Evolutionary conservation across 768 basidiomycete species (phyloP).

Genomic region (Tulasnella sp.): DNA sequence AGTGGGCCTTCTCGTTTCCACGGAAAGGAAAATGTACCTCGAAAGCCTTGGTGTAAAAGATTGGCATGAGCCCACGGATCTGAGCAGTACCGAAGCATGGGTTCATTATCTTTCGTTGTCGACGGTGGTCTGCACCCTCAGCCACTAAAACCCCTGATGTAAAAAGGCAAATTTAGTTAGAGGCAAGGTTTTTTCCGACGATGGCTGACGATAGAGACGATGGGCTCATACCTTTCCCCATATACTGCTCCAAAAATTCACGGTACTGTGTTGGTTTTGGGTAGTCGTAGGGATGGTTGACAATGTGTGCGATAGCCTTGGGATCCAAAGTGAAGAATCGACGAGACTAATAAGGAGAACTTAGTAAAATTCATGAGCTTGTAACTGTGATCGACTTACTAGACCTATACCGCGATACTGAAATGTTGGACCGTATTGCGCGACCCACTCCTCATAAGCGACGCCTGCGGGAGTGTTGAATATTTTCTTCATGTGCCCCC

Average conservation of each 20-base stretch:
- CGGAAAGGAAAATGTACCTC: constrained; percentile 21
- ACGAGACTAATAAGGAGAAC: background rate
- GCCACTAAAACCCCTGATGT: background rate
- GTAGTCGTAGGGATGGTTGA: constrained; percentile 10
- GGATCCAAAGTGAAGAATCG: background rate
- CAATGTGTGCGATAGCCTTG: background rate
- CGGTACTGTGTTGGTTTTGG: constrained; percentile 2
- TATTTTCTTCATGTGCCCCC: too few relatives aligned
- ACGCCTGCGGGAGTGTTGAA: constrained; percentile 19
- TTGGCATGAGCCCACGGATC: constrained; percentile 45
- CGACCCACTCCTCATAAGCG: constrained; percentile 40
- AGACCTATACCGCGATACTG: constrained; percentile 34
- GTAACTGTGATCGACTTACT: background rate
- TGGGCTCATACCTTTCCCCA: background rate
- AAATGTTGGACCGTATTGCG: constrained; percentile 39
- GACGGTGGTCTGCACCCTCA: background rate
- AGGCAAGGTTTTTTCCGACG: background rate
- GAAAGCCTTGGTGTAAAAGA: constrained; percentile 46
- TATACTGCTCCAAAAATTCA: background rate
- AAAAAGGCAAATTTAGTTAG: background rate
- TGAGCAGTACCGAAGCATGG: constrained; percentile 55
- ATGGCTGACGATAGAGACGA: too few relatives aligned
- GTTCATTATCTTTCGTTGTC: constrained; percentile 27
- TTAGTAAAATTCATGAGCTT: too few relatives aligned
- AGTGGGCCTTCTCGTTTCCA: background rate